A percentile compares a stretch with the other conserved stretches of the same genome.
Conservation (phyloP, 257 asterid genomes). For the Fraxinus anomala region DNA sequence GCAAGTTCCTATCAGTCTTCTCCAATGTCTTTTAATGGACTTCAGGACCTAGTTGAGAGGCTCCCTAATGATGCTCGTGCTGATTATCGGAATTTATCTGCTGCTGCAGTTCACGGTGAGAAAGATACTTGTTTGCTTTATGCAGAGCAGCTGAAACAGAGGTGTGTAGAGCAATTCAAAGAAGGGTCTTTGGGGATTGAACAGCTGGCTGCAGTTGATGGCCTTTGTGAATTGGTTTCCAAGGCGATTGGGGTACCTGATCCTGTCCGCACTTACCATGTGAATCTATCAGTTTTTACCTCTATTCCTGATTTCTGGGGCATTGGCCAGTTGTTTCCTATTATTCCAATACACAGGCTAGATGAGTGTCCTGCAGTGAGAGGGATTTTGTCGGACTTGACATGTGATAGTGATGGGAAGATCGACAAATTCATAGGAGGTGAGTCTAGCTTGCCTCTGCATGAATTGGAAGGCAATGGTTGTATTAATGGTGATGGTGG, state of each 20-base stretch:
- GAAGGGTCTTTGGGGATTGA: constrained; percentile 61
- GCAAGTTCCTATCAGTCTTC: constrained; percentile 29
- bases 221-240: constrained; percentile 46
- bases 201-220: constrained; percentile 65
- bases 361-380: constrained; percentile 47
- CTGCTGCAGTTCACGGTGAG: constrained; percentile 49
- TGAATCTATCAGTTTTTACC: constrained; percentile 58
- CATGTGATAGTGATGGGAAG: constrained; percentile 67
- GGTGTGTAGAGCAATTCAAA: constrained; percentile 71
- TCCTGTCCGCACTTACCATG: constrained; percentile 49
- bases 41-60: constrained; percentile 39
- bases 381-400: constrained; percentile 56
- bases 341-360: constrained; percentile 57
- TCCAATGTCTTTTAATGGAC: constrained; percentile 30
- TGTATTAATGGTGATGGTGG: constrained; percentile 28
- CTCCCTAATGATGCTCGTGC: constrained; percentile 47
- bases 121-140: constrained; percentile 41
- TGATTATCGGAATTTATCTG: constrained; percentile 42
- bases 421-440: constrained; percentile 59
- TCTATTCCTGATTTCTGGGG: constrained; percentile 72
- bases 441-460: constrained; percentile 59
- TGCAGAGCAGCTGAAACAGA: constrained; percentile 67
- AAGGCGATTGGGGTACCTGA: constrained; percentile 45
- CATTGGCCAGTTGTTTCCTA: constrained; percentile 55
- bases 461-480: constrained; percentile 40